phyloP scores from a whole-genome alignment of 768 basidiomycete species.

The Kwoniella europaea region DNA sequence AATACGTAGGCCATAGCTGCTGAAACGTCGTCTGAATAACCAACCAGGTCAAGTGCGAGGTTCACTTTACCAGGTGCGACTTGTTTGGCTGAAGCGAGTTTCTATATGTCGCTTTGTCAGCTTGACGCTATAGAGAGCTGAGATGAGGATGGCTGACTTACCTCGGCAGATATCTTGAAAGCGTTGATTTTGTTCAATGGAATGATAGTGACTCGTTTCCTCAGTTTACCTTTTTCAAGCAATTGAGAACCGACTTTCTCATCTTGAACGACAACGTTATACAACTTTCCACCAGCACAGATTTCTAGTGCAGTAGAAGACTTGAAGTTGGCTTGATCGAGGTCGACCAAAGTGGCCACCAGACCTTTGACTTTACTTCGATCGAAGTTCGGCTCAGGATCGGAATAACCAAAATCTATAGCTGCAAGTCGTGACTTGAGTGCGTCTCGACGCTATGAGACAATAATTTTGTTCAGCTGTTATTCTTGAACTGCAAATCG shows the following conservation, averaged over 20 bases:
- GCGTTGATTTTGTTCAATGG: constrained; percentile 89
- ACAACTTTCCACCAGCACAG: constrained; percentile 83
- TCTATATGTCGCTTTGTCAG: constrained; percentile 62
- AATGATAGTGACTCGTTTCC: constrained; percentile 89
- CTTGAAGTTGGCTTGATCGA: constrained; percentile 71
- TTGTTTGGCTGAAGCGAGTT: constrained; percentile 72
- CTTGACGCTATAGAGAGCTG: not conserved
- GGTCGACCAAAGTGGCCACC: constrained; percentile 82
- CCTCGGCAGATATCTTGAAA: constrained; percentile 65
- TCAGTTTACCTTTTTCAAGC: constrained; percentile 74
- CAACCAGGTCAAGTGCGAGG: constrained; percentile 85
- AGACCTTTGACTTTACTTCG: constrained; percentile 85
- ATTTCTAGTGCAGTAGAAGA: constrained; percentile 91
- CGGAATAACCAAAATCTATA: constrained; percentile 81
- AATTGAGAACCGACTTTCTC: constrained; percentile 86
- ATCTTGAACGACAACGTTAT: constrained; percentile 91
- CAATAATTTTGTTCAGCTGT: not conserved
- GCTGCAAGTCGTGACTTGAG: constrained; percentile 70
- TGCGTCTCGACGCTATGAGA: constrained; percentile 52
- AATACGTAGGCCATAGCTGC: constrained; percentile 94
- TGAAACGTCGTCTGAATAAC: constrained; percentile 77
- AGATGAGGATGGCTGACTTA: constrained; percentile 39
- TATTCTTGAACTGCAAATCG: not conserved
- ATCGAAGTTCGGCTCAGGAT: constrained; percentile 80
- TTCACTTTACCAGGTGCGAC: constrained; percentile 80